phyloP scores from a whole-genome alignment of 2,329 filamentous ascomycete species.

The Talaromyces sp. region DNA sequence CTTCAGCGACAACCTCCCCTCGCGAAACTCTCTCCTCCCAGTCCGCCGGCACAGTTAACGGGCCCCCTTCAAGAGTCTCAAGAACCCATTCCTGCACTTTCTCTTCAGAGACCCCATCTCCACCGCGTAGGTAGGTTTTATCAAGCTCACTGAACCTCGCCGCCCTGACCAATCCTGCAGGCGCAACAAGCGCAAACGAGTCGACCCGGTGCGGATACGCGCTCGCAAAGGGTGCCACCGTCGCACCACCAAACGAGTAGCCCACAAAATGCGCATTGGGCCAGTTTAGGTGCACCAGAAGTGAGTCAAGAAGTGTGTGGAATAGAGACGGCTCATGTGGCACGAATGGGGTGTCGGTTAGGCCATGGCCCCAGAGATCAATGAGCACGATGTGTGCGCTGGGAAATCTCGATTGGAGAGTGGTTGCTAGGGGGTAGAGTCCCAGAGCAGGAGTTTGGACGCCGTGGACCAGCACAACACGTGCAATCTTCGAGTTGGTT shows the following conservation, averaged over 20 bases:
- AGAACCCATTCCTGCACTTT: conserved; percentile 37
- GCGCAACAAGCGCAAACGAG: conserved; percentile 33
- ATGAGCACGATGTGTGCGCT: conserved; percentile 42
- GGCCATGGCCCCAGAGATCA: conserved; percentile 55
- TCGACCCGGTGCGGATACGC: conserved; percentile 28
- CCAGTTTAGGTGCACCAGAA: conserved; percentile 46
- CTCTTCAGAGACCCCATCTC: conserved; percentile 28
- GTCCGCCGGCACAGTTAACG: conserved; percentile 41
- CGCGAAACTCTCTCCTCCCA: conserved; percentile 44
- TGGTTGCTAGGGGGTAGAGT: conserved; percentile 11
- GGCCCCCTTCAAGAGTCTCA: conserved; percentile 44
- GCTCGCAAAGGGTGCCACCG: conserved; percentile 40
- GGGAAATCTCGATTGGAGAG: conserved; percentile 37
- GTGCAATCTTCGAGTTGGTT: neutral
- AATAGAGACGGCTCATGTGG: conserved; percentile 46
- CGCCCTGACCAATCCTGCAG: conserved; percentile 2
- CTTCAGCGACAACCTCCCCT: conserved; percentile 49
- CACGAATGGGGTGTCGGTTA: conserved; percentile 48
- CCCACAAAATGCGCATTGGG: conserved; percentile 45
- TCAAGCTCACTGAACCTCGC: neutral
- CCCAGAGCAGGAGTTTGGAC: conserved; percentile 7
- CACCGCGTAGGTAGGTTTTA: conserved; percentile 24
- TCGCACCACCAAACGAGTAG: conserved; percentile 50
- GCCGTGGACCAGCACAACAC: conserved; percentile 12
- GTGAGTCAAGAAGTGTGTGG: conserved; percentile 37